Conservation (phyloP, 2,329 filamentous ascomycete species). For the Phialophora verrucosa region DNA sequence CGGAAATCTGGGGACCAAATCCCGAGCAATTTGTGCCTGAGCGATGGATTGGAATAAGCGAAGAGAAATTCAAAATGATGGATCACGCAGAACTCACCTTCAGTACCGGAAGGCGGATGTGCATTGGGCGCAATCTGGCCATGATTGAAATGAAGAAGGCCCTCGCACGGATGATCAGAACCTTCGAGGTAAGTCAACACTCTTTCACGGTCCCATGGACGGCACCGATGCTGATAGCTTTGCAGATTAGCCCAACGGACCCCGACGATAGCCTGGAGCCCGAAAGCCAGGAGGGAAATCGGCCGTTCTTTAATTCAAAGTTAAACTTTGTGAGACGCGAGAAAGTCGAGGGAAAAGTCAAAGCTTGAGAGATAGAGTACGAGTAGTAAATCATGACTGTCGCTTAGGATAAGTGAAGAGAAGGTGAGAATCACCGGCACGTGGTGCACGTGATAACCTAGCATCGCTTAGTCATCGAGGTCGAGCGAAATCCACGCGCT, state of each 20-base stretch:
- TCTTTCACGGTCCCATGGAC: not conserved
- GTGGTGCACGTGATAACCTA: not conserved
- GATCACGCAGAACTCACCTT: constrained; percentile 34
- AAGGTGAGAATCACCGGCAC: not conserved
- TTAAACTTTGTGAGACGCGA: constrained; percentile 8
- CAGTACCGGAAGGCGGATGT: constrained; percentile 21
- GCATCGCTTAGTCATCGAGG: not conserved
- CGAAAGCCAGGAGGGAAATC: not conserved
- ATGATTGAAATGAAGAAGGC: constrained; percentile 32
- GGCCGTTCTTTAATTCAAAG: constrained; percentile 8
- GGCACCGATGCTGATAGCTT: constrained; percentile 4
- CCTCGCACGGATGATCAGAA: constrained; percentile 22
- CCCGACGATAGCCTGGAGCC: constrained; percentile 6
- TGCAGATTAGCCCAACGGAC: constrained; percentile 7
- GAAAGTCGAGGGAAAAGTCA: not conserved
- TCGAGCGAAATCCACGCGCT: not conserved
- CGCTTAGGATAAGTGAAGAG: not conserved
- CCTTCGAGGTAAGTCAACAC: constrained; percentile 26
- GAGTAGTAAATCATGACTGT: no score
- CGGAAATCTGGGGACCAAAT: constrained; percentile 47
- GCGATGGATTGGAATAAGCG: constrained; percentile 50
- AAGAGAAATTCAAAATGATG: constrained; percentile 42
- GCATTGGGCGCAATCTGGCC: constrained; percentile 28
- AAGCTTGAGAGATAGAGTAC: not conserved
- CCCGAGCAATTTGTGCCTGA: constrained; percentile 51